These are phyloP conservation scores for Blepharisma stoltei DNA, from an alignment of 73 alveolate species.

Conservation along the genomic window DNA sequence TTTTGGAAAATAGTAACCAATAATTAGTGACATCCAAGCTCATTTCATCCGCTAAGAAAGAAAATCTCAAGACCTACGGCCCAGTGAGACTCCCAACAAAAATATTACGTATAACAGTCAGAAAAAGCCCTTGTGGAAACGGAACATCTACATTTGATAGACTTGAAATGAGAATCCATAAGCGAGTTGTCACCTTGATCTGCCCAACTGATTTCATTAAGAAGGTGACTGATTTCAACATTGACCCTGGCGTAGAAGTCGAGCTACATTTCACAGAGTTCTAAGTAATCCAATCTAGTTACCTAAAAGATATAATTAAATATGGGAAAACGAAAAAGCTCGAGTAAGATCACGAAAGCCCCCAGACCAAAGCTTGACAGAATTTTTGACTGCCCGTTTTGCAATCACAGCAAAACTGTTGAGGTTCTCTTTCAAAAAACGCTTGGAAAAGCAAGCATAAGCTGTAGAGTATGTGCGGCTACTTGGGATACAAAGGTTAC, in stretches of 20 bases:
- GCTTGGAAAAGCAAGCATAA: slow-evolving; percentile 37
- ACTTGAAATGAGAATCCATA: slow-evolving; percentile 45
- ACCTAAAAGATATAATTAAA: neutral
- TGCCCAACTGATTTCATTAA: slow-evolving; percentile 38
- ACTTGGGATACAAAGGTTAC: slow-evolving; percentile 37
- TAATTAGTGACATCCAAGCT: too few relatives aligned
- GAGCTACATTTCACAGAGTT: neutral
- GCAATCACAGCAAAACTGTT: slow-evolving; percentile 60
- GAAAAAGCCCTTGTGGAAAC: slow-evolving; percentile 48
- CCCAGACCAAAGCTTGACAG: slow-evolving; percentile 55
- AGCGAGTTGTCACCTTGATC: slow-evolving; percentile 38
- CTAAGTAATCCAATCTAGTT: too few relatives aligned
- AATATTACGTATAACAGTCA: slow-evolving; percentile 35
- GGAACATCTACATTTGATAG: slow-evolving; percentile 47
- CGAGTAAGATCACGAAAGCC: neutral
- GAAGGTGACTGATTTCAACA: slow-evolving; percentile 39
- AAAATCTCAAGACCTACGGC: slow-evolving; percentile 31
- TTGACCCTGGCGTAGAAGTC: slow-evolving; percentile 42
- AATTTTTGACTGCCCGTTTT: slow-evolving; percentile 75
- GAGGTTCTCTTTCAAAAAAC: slow-evolving; percentile 37
- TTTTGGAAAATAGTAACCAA: too few relatives aligned
- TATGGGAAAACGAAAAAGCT: slow-evolving; percentile 34
- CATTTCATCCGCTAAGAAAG: slow-evolving; percentile 29
- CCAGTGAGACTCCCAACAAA: slow-evolving; percentile 40
- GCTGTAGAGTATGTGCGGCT: slow-evolving; percentile 63